Percentiles rank a stretch among this genome's conserved stretches.
phyloP scores from a whole-genome alignment of 306 rosid species.

The Pyrus bretschneideri region DNA sequence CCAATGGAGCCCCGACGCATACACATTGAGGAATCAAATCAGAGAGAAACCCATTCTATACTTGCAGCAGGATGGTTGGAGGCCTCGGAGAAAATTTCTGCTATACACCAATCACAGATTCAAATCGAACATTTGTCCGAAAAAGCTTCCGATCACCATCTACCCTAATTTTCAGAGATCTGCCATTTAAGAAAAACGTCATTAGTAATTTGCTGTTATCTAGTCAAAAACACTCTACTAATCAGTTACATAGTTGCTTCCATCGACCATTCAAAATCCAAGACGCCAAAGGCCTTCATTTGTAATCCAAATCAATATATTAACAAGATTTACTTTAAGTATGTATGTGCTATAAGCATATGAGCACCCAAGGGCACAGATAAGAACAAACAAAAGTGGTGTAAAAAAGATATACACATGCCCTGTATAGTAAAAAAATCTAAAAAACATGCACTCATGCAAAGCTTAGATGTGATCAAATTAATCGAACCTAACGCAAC shows the following conservation, averaged over 20 bases:
- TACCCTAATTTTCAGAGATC: constrained; percentile 21
- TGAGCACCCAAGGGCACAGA: not conserved
- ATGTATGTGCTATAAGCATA: not conserved
- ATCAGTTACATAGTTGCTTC: not conserved
- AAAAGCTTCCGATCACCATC: constrained; percentile 18
- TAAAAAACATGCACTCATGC: not conserved
- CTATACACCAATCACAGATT: constrained; percentile 26
- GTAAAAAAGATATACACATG: not conserved
- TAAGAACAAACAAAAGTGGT: not conserved
- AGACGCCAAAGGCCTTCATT: not conserved
- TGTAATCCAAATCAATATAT: not conserved
- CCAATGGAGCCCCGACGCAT: constrained; percentile 8
- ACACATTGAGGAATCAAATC: not conserved
- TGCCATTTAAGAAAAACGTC: constrained; percentile 8
- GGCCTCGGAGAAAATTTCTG: constrained; percentile 22
- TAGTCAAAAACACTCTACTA: not conserved
- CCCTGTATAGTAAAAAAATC: not conserved
- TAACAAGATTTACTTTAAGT: not conserved
- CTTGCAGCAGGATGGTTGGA: constrained; percentile 6
- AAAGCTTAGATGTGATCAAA: not conserved
- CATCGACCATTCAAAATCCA: not conserved
- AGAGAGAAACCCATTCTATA: constrained; percentile 2
- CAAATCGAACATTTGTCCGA: constrained; percentile 12
- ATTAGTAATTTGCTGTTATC: not conserved
- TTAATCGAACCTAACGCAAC: not conserved